These are phyloP conservation scores for Phaeosphaeria sp. DNA, from an alignment of 2,329 filamentous ascomycete genomes.

Conservation along the genomic window DNA sequence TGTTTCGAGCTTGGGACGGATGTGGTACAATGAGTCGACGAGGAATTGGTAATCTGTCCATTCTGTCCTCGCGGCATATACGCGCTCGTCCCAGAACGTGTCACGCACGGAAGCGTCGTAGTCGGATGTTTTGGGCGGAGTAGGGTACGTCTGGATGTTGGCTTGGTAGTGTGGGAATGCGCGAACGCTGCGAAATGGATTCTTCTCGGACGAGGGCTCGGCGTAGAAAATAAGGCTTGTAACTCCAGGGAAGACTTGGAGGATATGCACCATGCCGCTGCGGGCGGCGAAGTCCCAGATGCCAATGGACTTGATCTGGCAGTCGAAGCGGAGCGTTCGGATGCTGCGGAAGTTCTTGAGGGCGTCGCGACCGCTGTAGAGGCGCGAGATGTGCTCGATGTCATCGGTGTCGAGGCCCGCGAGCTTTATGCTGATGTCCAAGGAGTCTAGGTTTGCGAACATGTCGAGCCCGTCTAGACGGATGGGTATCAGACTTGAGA, in stretches of 20 bases:
- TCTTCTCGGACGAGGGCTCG: conserved; percentile 16
- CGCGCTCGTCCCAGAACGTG: conserved; percentile 7
- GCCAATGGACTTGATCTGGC: conserved; percentile 14
- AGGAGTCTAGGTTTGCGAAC: conserved; percentile 4
- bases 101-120: neutral
- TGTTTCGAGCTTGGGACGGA: conserved; percentile 8
- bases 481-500: neutral
- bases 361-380: neutral
- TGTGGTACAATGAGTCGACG: conserved; percentile 11
- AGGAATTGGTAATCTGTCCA: conserved; percentile 22
- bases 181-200: conserved; percentile 16
- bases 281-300: conserved; percentile 7
- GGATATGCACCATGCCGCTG: conserved; percentile 6
- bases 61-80: conserved; percentile 22
- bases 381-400: neutral
- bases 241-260: conserved; percentile 9
- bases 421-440: conserved; percentile 10
- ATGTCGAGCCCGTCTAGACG: neutral
- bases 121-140: neutral
- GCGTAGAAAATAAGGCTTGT: conserved; percentile 15
- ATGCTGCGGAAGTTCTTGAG: neutral
- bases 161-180: conserved; percentile 20
- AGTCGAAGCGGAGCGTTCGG: conserved; percentile 19
- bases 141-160: conserved; percentile 20
- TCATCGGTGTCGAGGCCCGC: neutral